These are phyloP conservation scores for Triangularia setosa DNA, from an alignment of 2,329 filamentous ascomycete genomes.

Conservation along the genomic window DNA sequence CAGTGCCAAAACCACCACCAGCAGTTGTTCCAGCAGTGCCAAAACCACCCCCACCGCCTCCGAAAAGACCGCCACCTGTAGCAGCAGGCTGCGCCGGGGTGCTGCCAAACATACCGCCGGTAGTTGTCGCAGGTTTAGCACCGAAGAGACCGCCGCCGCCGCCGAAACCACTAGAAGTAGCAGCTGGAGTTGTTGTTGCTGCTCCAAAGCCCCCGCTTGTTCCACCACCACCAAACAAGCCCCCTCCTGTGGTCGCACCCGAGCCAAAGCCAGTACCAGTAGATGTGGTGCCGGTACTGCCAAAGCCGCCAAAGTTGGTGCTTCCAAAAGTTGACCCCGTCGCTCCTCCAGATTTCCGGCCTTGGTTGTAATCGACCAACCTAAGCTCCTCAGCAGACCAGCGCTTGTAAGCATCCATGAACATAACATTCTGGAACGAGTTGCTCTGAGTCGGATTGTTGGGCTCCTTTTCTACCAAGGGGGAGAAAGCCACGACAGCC, in stretches of 20 bases:
- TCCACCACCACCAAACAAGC: constrained; percentile 40
- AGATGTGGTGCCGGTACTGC: constrained; percentile 23
- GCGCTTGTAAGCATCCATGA: constrained; percentile 77
- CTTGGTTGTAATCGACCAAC: constrained; percentile 83
- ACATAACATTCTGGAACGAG: constrained; percentile 74
- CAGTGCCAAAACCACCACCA: constrained; percentile 34
- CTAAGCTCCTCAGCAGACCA: constrained; percentile 85
- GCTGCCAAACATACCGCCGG: constrained; percentile 41
- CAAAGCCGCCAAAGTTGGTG: constrained; percentile 46
- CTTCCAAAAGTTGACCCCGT: constrained; percentile 43
- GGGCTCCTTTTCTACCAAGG: constrained; percentile 70
- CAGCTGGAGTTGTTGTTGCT: constrained; percentile 23
- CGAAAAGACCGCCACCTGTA: constrained; percentile 44
- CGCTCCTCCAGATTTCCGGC: constrained; percentile 79
- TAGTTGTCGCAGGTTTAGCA: constrained; percentile 27
- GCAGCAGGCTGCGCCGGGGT: constrained; percentile 22
- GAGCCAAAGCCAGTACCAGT: constrained; percentile 38
- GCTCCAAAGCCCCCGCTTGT: constrained; percentile 29
- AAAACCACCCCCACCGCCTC: constrained; percentile 26
- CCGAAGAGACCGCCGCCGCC: constrained; percentile 31
- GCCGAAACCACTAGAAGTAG: constrained; percentile 37
- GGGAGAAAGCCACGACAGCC: constrained; percentile 62
- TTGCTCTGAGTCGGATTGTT: constrained; percentile 50
- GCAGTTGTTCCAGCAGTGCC: constrained; percentile 15
- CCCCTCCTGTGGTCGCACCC: constrained; percentile 25